Evolutionary conservation across 1,139 yeast species (phyloP), one percentile per base, ranked within the genome.

Genomic region (Geotrichum carabidarum): DNA sequence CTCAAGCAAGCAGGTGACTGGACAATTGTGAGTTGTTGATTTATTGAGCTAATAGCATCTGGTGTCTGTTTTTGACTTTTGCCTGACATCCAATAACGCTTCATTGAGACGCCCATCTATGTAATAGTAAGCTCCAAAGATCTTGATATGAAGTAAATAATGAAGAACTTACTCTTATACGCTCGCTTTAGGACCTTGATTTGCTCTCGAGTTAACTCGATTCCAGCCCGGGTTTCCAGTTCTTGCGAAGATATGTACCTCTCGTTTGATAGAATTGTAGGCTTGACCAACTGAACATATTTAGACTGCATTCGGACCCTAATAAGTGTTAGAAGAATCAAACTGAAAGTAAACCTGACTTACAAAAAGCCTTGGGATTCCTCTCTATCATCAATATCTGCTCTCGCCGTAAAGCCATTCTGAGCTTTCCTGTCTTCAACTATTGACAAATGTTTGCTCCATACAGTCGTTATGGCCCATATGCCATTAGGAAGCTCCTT

Each of bases 91-190:
- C n/a, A 77, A 65, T 38, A 76, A 51, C 44, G 73, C 76, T 58
- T 77, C 79, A 55, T 75, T 72, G 18, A 76, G 53, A 17, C 64
- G 65, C 1, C 80, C 79, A 1, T 66, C 67, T 36, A 53, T 46
- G 43, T 7, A 11, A 15, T 27, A 43, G 30, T 12, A 6, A 15
- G 22, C 30, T n/a, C 37, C 12, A 34, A 31, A 7, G 18, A n/a
- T n/a, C n/a, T n/a, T n/a, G 30, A 43, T 34, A 30, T 12, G 9
- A 18, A 47, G 30, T 14, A 9, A 14, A 27, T 42, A 32, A 27
- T n/a, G 27, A 36, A 22, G 15, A 11, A 42, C 58, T 3, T 36
- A 61, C 64, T 60, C 55, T 64, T 63, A 41, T 69, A 63, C 0
- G 79, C 78, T 6, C 53, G 52, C 48, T 66, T 70, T 8, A 76